phyloP scores from a whole-genome alignment of 495 filamentous ascomycete species.

The Astrothelium macrocarpum region DNA sequence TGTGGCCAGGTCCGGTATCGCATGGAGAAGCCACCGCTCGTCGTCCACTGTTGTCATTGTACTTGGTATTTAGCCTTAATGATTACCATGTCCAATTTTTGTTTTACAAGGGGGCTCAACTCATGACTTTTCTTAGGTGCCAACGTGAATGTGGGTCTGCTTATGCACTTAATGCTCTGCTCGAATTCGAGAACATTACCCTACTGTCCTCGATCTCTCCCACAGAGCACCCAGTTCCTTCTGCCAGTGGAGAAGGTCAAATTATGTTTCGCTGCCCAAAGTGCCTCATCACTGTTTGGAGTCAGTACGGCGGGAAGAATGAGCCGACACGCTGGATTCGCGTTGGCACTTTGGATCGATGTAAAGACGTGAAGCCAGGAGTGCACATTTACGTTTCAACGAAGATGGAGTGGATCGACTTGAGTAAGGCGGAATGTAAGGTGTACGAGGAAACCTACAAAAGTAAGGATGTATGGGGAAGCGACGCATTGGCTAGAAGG shows the following conservation, averaged over 20 bases:
- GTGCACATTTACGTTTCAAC: constrained; percentile 21
- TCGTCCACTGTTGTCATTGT: constrained; percentile 3
- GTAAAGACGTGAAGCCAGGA: constrained; percentile 8
- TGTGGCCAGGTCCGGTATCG: constrained; percentile 6
- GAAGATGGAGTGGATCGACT: constrained; percentile 19
- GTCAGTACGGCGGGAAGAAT: constrained; percentile 8
- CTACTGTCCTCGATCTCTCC: neutral
- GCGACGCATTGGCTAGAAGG: neutral
- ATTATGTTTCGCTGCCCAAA: constrained; percentile 15
- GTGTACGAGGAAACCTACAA: constrained; percentile 9
- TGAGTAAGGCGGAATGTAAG: neutral
- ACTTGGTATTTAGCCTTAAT: constrained; percentile 29
- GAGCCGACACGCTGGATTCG: constrained; percentile 7
- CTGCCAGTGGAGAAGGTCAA: constrained; percentile 13
- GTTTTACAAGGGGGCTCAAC: no score
- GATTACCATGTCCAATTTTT: constrained; percentile 17
- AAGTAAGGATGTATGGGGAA: neutral
- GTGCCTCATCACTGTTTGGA: constrained; percentile 18
- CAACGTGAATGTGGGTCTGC: neutral
- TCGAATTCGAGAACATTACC: constrained; percentile 16
- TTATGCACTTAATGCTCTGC: constrained; percentile 26
- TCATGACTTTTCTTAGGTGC: neutral
- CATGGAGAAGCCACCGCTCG: neutral
- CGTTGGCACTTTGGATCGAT: constrained; percentile 18
- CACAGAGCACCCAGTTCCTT: neutral